Base-by-base conservation (phyloP, 345 rosid species). In the Barbarea vulgaris region DNA sequence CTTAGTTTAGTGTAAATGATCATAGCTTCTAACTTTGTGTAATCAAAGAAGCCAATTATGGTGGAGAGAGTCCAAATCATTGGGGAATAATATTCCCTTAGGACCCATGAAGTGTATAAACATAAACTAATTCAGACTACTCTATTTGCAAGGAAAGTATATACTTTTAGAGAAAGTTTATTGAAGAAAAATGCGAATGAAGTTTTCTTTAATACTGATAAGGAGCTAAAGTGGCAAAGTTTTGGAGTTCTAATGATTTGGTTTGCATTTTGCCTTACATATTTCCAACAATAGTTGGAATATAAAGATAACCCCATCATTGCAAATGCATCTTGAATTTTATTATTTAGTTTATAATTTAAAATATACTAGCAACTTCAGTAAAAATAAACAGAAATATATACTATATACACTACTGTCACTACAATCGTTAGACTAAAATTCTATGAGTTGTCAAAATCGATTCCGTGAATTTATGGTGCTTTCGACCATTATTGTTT, bases 101-200 rank as follows among this genome's bases (percentile, higher is more conserved):
- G 75, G 82, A 74, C 77, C 81, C 73, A 57, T 72, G 31, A 62
- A 53, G 53, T 31, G 54, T 64, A 52, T 64, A 70, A 77, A 64
- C 52, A 64, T 44, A 65, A 37, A 58, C 8, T 65, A 78, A 59
- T 14, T 52, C 69, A 73, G 75, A 9, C 64, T 73, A 68, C 82
- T 79, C 82, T 69, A 74, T 68, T 79, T 72, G 61, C 75, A 79
- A 73, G 79, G 67, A 79, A 79, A 53, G 78, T 67, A 79, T 79
- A 73, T 67, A 44, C 74, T 73, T 67, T 78, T 61, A 30, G 70
- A 52, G 73, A 75, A 73, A 72, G 69, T 58, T 42, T 64, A 21
- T 64, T 56, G 72, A 70, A 77, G 66, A 19, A 64, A 34, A 55
- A 63, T 64, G 73, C 59, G 67, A 77, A 66, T 51, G 64, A 65